Conservation (phyloP, 1,284 basidiomycete species). For the Abortiporus biennis region DNA sequence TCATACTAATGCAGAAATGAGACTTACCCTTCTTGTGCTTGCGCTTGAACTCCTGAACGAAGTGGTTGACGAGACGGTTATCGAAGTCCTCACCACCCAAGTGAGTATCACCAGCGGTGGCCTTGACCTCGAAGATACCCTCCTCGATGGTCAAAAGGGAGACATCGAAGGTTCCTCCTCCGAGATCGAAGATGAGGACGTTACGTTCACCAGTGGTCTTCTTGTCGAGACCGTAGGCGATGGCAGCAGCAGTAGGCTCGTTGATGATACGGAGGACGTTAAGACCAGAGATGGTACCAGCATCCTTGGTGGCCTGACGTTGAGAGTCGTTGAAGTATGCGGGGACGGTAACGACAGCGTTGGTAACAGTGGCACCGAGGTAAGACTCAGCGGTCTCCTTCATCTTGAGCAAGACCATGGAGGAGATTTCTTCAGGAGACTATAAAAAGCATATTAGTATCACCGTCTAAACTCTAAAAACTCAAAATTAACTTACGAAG, state of each 20-base stretch:
- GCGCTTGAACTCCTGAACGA: conserved; percentile 97
- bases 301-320: conserved; percentile 94
- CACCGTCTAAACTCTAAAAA: background rate
- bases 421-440: conserved; percentile 95
- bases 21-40: conserved; percentile 93
- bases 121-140: conserved; percentile 99
- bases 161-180: conserved; percentile 99
- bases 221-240: conserved; percentile 93
- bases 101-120: conserved; percentile 98
- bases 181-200: conserved; percentile 96
- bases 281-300: conserved; percentile 84
- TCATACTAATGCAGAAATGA: conserved; percentile 7
- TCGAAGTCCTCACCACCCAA: conserved; percentile 99
- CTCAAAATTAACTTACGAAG: conserved; percentile 58
- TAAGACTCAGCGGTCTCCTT: conserved; percentile 98
- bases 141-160: conserved; percentile 97
- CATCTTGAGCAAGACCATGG: conserved; percentile 98
- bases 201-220: conserved; percentile 86
- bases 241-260: conserved; percentile 93
- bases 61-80: conserved; percentile 97
- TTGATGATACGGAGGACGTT: conserved; percentile 97
- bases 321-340: conserved; percentile 99
- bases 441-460: conserved; percentile 23
- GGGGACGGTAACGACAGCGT: conserved; percentile 93
- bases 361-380: conserved; percentile 77